These are phyloP conservation scores for Lobosporangium transversale DNA, from an alignment of 192 early-diverging fungal genomes.

Conservation along the genomic window DNA sequence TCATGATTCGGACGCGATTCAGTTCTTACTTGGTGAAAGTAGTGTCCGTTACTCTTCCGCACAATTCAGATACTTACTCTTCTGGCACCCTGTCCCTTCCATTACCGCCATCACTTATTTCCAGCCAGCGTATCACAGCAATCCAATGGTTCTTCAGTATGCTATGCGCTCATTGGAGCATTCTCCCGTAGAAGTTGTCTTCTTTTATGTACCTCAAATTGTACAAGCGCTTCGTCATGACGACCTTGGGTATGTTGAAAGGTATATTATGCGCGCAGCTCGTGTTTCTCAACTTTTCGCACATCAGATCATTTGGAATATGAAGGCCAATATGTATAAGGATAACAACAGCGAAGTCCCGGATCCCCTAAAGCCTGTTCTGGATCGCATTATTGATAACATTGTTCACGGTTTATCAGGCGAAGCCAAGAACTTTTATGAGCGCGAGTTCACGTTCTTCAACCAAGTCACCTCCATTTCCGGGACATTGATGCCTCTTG, in stretches of 20 bases:
- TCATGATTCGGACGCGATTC: constrained; percentile 76
- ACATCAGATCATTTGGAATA: constrained; percentile 99
- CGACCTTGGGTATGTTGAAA: constrained; percentile 90
- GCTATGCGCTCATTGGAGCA: constrained; percentile 90
- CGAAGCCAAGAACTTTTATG: constrained; percentile 89
- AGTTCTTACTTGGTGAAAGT: constrained; percentile 75
- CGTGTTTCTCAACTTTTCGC: constrained; percentile 96
- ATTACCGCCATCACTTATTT: constrained; percentile 87
- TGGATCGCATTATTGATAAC: constrained; percentile 88
- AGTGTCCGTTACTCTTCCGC: constrained; percentile 25
- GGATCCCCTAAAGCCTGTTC: constrained; percentile 87
- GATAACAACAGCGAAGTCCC: constrained; percentile 62
- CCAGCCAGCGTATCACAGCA: constrained; percentile 72
- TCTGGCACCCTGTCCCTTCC: constrained; percentile 91
- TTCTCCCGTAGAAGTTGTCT: constrained; percentile 93
- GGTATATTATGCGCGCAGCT: constrained; percentile 93
- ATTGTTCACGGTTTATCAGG: constrained; percentile 87
- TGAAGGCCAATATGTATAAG: constrained; percentile 93
- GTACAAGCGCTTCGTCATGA: constrained; percentile 96
- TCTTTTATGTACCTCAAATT: constrained; percentile 99
- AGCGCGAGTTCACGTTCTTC: constrained; percentile 98
- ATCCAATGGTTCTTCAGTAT: constrained; percentile 96
- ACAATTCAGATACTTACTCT: constrained; percentile 74
- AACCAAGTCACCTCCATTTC: constrained; percentile 96
- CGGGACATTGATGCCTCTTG: constrained; percentile 94